These are phyloP conservation scores for Pyrenophora seminiperda DNA, from an alignment of 2,329 filamentous ascomycete species.

Conservation along the genomic window DNA sequence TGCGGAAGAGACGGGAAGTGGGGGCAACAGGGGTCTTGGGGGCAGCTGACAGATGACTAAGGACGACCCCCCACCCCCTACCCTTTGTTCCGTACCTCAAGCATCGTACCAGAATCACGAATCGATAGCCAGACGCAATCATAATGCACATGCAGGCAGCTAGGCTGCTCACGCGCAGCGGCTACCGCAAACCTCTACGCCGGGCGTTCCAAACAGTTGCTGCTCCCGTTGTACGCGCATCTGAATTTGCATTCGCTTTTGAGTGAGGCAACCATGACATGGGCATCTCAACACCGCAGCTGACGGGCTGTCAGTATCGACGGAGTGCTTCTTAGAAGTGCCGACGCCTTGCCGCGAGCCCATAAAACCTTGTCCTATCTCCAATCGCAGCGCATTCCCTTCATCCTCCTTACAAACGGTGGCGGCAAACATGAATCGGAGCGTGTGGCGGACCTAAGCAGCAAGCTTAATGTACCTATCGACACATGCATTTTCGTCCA, in stretches of 20 bases:
- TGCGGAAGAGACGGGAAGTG: no score
- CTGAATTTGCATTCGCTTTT: slow-evolving; percentile 64
- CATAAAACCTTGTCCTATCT: slow-evolving; percentile 74
- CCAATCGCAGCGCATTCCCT: slow-evolving; percentile 76
- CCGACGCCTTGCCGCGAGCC: slow-evolving; percentile 78
- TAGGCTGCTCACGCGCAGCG: slow-evolving; percentile 25
- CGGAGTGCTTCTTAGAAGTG: slow-evolving; percentile 87
- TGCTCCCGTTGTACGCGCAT: slow-evolving; percentile 45
- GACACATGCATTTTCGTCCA: slow-evolving; percentile 77
- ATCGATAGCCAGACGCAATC: slow-evolving; percentile 2
- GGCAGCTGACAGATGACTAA: neutral
- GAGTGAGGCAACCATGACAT: slow-evolving; percentile 52
- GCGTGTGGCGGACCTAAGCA: slow-evolving; percentile 71
- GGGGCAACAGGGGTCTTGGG: no score
- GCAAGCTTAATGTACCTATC: slow-evolving; percentile 67
- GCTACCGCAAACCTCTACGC: slow-evolving; percentile 14
- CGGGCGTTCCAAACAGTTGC: slow-evolving; percentile 37
- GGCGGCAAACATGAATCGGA: slow-evolving; percentile 82
- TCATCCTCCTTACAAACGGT: slow-evolving; percentile 94
- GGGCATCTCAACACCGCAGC: slow-evolving; percentile 14
- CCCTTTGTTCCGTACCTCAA: neutral
- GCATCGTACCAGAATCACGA: slow-evolving; percentile 2
- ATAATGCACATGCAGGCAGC: slow-evolving; percentile 18
- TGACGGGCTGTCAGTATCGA: slow-evolving; percentile 69
- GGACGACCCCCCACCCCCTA: neutral